Evolutionary conservation across 306 rosid species (phyloP).

Genomic region (Acmispon strigosus): DNA sequence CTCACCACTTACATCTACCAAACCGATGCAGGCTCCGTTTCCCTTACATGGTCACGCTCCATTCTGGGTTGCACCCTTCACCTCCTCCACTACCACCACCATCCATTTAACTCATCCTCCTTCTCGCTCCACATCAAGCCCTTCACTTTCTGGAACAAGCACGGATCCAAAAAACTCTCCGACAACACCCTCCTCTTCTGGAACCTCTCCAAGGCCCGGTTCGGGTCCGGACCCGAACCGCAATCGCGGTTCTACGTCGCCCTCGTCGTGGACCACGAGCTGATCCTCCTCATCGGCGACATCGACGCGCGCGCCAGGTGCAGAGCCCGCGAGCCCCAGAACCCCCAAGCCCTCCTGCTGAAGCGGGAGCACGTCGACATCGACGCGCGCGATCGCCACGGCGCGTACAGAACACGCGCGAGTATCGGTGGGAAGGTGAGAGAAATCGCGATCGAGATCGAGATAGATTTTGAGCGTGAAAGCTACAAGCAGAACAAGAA

Average conservation of each 20-base stretch:
- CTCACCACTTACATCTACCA: conserved; percentile 67
- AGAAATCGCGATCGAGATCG: conserved; percentile 17
- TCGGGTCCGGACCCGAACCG: conserved; percentile 62
- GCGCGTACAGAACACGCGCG: conserved; percentile 28
- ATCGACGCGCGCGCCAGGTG: conserved; percentile 41
- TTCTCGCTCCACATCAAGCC: conserved; percentile 49
- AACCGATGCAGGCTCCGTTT: conserved; percentile 54
- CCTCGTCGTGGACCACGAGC: conserved; percentile 39
- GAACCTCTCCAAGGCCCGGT: conserved; percentile 55
- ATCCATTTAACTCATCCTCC: conserved; percentile 24
- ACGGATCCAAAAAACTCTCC: conserved; percentile 50
- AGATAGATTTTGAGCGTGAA: conserved; percentile 28
- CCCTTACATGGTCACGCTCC: conserved; percentile 84
- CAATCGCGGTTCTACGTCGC: conserved; percentile 50
- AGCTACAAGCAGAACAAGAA: neutral
- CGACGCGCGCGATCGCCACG: neutral
- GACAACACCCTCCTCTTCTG: conserved; percentile 42
- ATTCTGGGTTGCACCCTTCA: conserved; percentile 70
- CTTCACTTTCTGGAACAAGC: conserved; percentile 53
- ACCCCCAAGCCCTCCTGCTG: conserved; percentile 28
- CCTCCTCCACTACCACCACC: conserved; percentile 37
- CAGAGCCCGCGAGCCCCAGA: conserved; percentile 25
- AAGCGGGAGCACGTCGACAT: conserved; percentile 68
- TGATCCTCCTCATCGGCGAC: conserved; percentile 52
- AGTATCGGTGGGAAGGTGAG: conserved; percentile 41